Evolutionary conservation across 164 flowering plant species (phyloP).

Genomic region (Annona squamosa): DNA sequence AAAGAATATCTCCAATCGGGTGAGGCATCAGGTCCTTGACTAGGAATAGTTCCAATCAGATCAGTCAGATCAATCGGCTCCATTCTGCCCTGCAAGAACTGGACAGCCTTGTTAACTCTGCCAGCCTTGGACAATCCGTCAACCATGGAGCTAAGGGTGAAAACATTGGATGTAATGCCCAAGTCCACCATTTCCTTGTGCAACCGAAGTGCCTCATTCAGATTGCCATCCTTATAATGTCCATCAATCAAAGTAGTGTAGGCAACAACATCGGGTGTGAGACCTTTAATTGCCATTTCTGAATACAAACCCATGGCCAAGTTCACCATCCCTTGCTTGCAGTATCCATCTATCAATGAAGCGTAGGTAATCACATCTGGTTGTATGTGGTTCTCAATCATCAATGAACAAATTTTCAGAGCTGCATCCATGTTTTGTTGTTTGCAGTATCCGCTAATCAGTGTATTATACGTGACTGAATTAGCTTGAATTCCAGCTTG

Average conservation of each 20-base stretch:
- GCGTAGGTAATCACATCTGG: slow-evolving; percentile 60
- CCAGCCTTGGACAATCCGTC: slow-evolving; percentile 72
- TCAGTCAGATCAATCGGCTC: neutral
- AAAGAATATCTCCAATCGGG: slow-evolving; percentile 8
- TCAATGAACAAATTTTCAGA: slow-evolving; percentile 44
- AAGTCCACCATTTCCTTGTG: slow-evolving; percentile 47
- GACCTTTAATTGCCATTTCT: slow-evolving; percentile 68
- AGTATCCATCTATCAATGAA: slow-evolving; percentile 55
- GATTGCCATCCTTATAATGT: slow-evolving; percentile 43
- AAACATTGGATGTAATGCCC: slow-evolving; percentile 42
- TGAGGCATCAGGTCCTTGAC: neutral
- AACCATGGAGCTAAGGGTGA: slow-evolving; percentile 46
- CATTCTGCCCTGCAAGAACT: slow-evolving; percentile 35
- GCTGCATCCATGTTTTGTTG: slow-evolving; percentile 51
- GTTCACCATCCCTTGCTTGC: slow-evolving; percentile 43
- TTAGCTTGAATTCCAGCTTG: slow-evolving; percentile 32
- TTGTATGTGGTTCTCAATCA: slow-evolving; percentile 53
- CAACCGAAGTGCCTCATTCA: slow-evolving; percentile 47
- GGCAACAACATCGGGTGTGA: slow-evolving; percentile 60
- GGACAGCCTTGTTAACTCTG: slow-evolving; percentile 36
- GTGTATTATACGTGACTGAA: slow-evolving; percentile 47
- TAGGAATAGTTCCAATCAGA: neutral
- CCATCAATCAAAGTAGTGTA: slow-evolving; percentile 67
- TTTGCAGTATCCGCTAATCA: slow-evolving; percentile 65
- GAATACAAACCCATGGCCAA: slow-evolving; percentile 59